phyloP scores from a whole-genome alignment of 768 basidiomycete species.

The Mycena filopes region DNA sequence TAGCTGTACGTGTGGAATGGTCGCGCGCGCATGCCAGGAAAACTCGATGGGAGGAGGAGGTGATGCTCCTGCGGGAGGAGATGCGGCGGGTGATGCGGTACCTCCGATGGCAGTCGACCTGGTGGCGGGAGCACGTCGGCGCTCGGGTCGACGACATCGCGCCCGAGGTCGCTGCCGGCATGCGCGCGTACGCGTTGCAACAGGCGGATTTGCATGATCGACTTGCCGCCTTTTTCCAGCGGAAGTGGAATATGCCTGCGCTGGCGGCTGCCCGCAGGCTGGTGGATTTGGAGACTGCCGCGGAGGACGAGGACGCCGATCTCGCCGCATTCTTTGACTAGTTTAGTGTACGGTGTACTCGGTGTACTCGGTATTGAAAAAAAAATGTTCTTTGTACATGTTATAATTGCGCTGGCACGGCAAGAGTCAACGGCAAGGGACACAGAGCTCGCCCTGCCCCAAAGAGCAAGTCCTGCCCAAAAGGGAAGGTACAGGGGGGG shows the following conservation, averaged over 20 bases:
- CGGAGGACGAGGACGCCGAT: background rate
- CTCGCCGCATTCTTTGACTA: background rate
- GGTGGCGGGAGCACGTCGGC: background rate
- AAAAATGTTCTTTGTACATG: background rate
- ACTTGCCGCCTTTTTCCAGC: background rate
- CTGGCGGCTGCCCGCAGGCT: background rate
- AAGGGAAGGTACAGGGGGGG: too few species aligned
- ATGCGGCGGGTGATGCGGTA: constrained; percentile 12
- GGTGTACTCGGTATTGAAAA: background rate
- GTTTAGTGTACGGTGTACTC: background rate
- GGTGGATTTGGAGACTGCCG: background rate
- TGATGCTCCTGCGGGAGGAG: constrained; percentile 24
- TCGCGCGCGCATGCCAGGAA: constrained; percentile 7
- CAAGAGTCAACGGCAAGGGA: too few species aligned
- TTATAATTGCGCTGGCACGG: too few species aligned
- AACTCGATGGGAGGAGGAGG: constrained; percentile 8
- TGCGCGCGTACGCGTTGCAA: background rate
- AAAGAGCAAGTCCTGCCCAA: too few species aligned
- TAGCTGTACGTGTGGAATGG: constrained; percentile 30
- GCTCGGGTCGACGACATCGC: background rate
- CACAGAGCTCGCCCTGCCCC: too few species aligned
- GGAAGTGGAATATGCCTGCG: background rate
- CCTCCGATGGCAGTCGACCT: background rate
- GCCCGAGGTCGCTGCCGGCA: background rate
- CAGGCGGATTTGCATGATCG: background rate